Base-by-base conservation (phyloP, 306 rosid genomes). In the Gleditsia sinensis region DNA sequence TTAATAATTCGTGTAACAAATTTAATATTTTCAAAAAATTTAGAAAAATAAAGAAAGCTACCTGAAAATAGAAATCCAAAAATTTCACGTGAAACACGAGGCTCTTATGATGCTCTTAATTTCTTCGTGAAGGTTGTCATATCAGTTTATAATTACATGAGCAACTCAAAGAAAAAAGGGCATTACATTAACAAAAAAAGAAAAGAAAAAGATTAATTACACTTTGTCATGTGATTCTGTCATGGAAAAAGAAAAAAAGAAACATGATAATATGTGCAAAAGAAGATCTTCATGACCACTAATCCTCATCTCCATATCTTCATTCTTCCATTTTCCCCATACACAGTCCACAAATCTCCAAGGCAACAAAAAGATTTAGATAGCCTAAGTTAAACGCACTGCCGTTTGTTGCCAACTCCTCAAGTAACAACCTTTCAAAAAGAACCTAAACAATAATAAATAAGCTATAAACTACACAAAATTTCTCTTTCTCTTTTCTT, bases 211-310 rank as follows among this genome's bases (percentile, higher is more conserved):
- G 33, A 32, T 32, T 75, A 79, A 85, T 75, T 77, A 85, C 88
- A 81, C 40, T 67, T 81, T 64, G 81, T 60, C 84, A 77, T 69
- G 78, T 77, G 73, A 66, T 25, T 71, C 40, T 62, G 68, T 67
- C 36, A 16, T 50, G 21, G 2, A 21, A 56, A 75, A 7, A 11
- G 25, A 16, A n/a, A 2, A 11, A 20, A 46, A 56, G 49, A 19
- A 71, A 36, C 45, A 10, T 8, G 57, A 65, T 21, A 28, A 57
- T 74, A 66, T 19, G 71, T 77, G 88, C 88, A 83, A 39, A 69
- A 53, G 65, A 74, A 69, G 68, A 68, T 28, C 70, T 9, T 54
- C 12, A 17, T 28, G 53, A 46, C 25, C 57, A 43, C 19, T 54
- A 73, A 40, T 33, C 53, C 71, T 13, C 34, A 34, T 23, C 69